A percentile compares a stretch with the other conserved stretches of the same genome.
phyloP scores from a whole-genome alignment of 1,284 basidiomycete genomes.

The Cutaneotrichosporon curvatum region DNA sequence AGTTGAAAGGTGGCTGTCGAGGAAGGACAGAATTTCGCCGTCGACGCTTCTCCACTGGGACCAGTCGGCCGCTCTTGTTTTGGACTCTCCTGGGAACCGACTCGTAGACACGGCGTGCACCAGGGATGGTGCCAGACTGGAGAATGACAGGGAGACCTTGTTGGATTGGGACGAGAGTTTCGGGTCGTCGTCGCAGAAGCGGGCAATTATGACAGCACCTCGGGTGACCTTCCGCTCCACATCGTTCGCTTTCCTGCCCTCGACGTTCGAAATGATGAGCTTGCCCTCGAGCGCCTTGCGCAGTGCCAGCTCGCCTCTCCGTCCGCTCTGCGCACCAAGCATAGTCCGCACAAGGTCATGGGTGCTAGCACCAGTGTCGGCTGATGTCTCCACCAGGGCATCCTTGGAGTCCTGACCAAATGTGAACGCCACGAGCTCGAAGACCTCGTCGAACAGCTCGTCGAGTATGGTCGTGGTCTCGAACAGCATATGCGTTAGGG shows the following conservation, averaged over 20 bases:
- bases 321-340: slow-evolving; percentile 29
- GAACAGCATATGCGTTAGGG: slow-evolving; percentile 27
- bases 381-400: slow-evolving; percentile 15
- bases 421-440: slow-evolving; percentile 32
- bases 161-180: slow-evolving; percentile 16
- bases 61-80: slow-evolving; percentile 21
- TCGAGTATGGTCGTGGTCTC: slow-evolving; percentile 27
- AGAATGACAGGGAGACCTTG: slow-evolving; percentile 20
- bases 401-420: slow-evolving; percentile 34
- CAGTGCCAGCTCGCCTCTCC: slow-evolving; percentile 32
- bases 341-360: slow-evolving; percentile 27
- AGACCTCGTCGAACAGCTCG: slow-evolving; percentile 30
- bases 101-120: slow-evolving; percentile 29
- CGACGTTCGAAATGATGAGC: slow-evolving; percentile 11
- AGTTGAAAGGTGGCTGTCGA: slow-evolving; percentile 32
- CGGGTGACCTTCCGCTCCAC: slow-evolving; percentile 31
- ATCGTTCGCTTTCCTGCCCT: slow-evolving; percentile 18
- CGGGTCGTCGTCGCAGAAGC: slow-evolving; percentile 24
- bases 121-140: slow-evolving; percentile 32
- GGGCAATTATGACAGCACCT: slow-evolving; percentile 34
- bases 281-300: slow-evolving; percentile 33
- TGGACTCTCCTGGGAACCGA: slow-evolving; percentile 18
- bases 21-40: slow-evolving; percentile 33
- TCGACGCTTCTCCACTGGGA: slow-evolving; percentile 36
- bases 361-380: slow-evolving; percentile 14